Base-by-base conservation (phyloP, 257 asterid species). In the Nyctanthes arbortristis region DNA sequence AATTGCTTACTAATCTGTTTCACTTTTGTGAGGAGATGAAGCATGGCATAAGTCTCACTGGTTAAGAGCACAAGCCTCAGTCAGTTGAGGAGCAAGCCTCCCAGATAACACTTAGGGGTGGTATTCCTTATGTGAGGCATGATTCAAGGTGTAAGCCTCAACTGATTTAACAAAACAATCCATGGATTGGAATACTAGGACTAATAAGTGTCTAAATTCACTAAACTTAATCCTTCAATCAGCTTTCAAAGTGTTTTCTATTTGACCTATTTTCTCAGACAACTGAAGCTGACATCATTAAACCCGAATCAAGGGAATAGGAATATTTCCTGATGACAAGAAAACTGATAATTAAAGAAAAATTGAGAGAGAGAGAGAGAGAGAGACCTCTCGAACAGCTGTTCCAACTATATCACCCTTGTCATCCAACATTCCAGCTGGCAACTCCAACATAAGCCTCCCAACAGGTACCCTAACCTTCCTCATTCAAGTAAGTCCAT, bases 381-480 rank as follows among this genome's bases (percentile, higher is more conserved):
- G 62, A 79, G 77, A 70, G 80, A 89, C 98, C 96, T 92, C 98
- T 5, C 96, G 96, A 74, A 92, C 84, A 63, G 96, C 96, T 37
- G 96, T 89, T 79, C 98, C 96, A 68, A 79, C 86, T 76, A 86
- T 78, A 76, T 92, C 96, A 61, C 98, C 96, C 63, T 84, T 82
- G 79, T 86, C 96, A 74, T 92, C 96, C 87, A 92, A 64, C 96
- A 89, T 92, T 74, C 98, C 98, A 29, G 98, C 98, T 11, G 98
- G 98, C 63, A 92, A 78, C 81, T 92, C 98, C 84, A 92, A 76
- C 55, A 90, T 74, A 78, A 90, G 90, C 90, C 81, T 92, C 61
- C 98, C 98, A 74, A 92, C 96, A 63, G 98, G 96, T 68, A 89
- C 96, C 85, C 98, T 86, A 64, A 80, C 96, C 98, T 90, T 86